Evolutionary conservation across 352 stramenopile genomes (phyloP).

Genomic region (Phytophthora citricola): DNA sequence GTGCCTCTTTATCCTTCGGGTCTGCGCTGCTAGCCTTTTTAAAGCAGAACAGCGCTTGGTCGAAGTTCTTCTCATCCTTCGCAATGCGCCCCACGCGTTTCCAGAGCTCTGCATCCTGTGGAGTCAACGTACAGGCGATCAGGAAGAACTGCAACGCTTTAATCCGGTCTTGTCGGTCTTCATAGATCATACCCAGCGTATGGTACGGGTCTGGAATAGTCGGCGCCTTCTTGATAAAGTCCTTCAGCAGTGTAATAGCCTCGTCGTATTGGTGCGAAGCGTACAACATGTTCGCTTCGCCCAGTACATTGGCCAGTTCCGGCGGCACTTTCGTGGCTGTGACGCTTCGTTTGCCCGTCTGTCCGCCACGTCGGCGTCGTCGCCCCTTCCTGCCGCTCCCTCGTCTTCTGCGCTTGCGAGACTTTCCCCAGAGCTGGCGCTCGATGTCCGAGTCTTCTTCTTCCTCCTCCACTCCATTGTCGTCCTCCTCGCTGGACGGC

Average conservation of each 20-base stretch:
- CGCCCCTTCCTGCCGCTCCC: slow-evolving; percentile 30
- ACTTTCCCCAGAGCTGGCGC: slow-evolving; percentile 82
- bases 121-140: slow-evolving; percentile 84
- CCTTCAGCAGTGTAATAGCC: slow-evolving; percentile 81
- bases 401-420: slow-evolving; percentile 56
- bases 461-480: slow-evolving; percentile 55
- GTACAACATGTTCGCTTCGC: slow-evolving; percentile 88
- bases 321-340: slow-evolving; percentile 79
- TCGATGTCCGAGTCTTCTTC: slow-evolving; percentile 90
- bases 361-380: slow-evolving; percentile 40
- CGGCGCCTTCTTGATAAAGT: slow-evolving; percentile 91
- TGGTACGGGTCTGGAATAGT: slow-evolving; percentile 90
- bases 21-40: slow-evolving; percentile 85
- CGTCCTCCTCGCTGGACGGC: slow-evolving; percentile 68
- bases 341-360: slow-evolving; percentile 60
- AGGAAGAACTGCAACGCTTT: slow-evolving; percentile 90
- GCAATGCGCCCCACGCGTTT: slow-evolving; percentile 85
- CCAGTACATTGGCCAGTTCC: slow-evolving; percentile 79
- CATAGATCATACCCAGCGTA: slow-evolving; percentile 89
- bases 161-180: slow-evolving; percentile 78
- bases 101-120: slow-evolving; percentile 86
- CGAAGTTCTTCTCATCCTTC: slow-evolving; percentile 88
- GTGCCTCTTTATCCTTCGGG: slow-evolving; percentile 79
- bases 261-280: slow-evolving; percentile 88
- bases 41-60: slow-evolving; percentile 87